Conservation (phyloP, 768 basidiomycete genomes). For the Hydnomerulius pinastri region DNA sequence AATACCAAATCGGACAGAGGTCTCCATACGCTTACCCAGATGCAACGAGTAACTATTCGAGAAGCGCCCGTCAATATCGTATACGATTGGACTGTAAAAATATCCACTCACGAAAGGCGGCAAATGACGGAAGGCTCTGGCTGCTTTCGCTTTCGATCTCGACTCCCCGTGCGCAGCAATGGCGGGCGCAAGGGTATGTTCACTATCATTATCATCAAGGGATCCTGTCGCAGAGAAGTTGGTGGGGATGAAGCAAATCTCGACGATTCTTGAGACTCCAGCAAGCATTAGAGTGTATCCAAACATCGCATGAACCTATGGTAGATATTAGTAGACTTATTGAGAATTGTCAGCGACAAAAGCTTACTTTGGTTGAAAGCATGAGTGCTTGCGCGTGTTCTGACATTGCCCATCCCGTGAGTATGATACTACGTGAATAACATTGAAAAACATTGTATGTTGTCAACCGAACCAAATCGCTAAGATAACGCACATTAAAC, state of each 20-base stretch:
- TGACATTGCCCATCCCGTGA: conserved; percentile 95
- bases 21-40: conserved; percentile 54
- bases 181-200: conserved; percentile 61
- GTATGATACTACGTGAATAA: conserved; percentile 70
- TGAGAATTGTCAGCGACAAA: background rate
- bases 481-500: conserved; percentile 62
- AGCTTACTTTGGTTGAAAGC: conserved; percentile 74
- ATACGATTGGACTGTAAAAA: too few relatives aligned
- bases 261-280: conserved; percentile 75
- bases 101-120: conserved; percentile 75
- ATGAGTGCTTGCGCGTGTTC: conserved; percentile 83
- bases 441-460: background rate
- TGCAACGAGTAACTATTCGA: conserved; percentile 63
- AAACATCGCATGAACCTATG: conserved; percentile 78
- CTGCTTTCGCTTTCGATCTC: conserved; percentile 37
- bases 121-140: conserved; percentile 78
- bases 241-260: conserved; percentile 76
- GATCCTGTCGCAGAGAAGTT: conserved; percentile 27
- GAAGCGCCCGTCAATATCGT: background rate
- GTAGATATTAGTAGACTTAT: background rate
- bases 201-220: conserved; percentile 58
- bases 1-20: background rate
- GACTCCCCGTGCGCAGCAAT: conserved; percentile 12
- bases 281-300: conserved; percentile 87
- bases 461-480: background rate